A percentile compares a stretch with the other conserved stretches of the same genome.
These are phyloP conservation scores for Meredithiella fracta DNA, from an alignment of 2,329 filamentous ascomycete species.

Conservation along the genomic window DNA sequence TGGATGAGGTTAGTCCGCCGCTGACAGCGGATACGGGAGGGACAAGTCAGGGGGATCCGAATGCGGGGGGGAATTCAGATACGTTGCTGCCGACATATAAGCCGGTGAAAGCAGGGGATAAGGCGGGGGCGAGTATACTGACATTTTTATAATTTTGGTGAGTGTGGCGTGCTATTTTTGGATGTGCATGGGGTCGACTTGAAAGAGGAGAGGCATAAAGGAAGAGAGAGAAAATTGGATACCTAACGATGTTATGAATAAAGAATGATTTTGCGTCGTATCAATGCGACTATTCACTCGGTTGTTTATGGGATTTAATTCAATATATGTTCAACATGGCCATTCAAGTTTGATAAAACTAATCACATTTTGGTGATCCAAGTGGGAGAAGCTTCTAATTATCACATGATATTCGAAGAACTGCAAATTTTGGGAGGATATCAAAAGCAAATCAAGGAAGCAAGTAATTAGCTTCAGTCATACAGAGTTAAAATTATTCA, in stretches of 20 bases:
- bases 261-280: neutral
- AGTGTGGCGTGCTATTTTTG: constrained; percentile 3
- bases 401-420: too few relatives aligned
- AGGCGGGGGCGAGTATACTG: constrained; percentile 31
- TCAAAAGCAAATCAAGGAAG: too few relatives aligned
- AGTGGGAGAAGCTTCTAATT: too few relatives aligned
- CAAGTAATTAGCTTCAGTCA: too few relatives aligned
- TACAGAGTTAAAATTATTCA: too few relatives aligned
- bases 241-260: neutral
- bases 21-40: constrained; percentile 34
- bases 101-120: constrained; percentile 28
- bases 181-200: constrained; percentile 11
- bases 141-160: constrained; percentile 26
- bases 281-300: too few relatives aligned
- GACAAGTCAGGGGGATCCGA: constrained; percentile 29
- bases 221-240: constrained; percentile 2
- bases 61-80: constrained; percentile 26
- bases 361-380: too few relatives aligned
- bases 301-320: too few relatives aligned
- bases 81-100: constrained; percentile 20
- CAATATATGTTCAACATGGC: too few relatives aligned
- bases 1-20: constrained; percentile 25
- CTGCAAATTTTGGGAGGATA: too few relatives aligned
- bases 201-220: too few relatives aligned
- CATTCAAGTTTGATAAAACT: too few relatives aligned